Percentiles rank a stretch among this genome's conserved stretches.
Evolutionary conservation across 73 alveolate genomes (phyloP).

Genomic region (Tetrahymena thermophila): DNA sequence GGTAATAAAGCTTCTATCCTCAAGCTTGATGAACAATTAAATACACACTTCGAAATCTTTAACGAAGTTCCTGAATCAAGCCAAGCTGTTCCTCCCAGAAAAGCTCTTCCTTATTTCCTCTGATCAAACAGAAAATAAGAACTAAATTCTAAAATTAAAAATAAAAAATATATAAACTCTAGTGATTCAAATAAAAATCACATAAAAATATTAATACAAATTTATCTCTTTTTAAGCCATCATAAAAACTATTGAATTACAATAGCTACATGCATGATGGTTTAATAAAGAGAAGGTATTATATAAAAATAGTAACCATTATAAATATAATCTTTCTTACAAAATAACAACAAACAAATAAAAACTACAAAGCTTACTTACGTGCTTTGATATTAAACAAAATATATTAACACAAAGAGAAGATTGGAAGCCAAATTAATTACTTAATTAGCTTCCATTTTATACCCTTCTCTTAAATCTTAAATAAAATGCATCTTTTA

Average conservation of each 20-base stretch:
- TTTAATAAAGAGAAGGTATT: neutral
- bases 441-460: neutral
- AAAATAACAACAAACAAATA: neutral
- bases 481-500: neutral
- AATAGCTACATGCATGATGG: neutral
- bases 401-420: neutral
- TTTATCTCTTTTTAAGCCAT: neutral
- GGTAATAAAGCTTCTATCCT: conserved; percentile 78
- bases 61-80: conserved; percentile 53
- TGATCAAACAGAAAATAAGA: neutral
- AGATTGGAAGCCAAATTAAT: neutral
- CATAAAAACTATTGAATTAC: neutral
- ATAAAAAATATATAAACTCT: neutral
- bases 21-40: conserved; percentile 54
- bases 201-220: neutral
- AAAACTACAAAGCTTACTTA: neutral
- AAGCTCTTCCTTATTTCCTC: conserved; percentile 41
- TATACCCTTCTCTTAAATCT: neutral
- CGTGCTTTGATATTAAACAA: neutral
- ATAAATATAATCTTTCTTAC: neutral
- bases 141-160: neutral
- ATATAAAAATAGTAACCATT: neutral
- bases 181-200: neutral
- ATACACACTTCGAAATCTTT: conserved; percentile 48
- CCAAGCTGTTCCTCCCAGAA: conserved; percentile 37